A percentile compares a stretch with the other conserved stretches of the same genome.
Evolutionary conservation across 768 basidiomycete species (phyloP).

Genomic region (Suillus sp.): DNA sequence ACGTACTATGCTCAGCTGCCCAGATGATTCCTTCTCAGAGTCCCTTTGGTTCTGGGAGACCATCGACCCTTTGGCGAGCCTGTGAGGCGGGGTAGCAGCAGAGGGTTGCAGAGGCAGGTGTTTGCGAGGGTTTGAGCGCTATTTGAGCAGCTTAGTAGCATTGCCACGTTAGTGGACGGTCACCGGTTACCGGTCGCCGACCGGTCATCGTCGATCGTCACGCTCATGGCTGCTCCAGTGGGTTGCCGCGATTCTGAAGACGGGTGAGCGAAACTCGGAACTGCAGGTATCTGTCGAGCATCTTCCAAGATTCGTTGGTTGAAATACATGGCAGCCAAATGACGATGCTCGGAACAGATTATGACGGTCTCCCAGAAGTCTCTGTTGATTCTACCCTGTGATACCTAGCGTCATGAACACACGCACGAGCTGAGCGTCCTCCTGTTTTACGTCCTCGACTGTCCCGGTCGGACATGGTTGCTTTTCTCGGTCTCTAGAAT

Average conservation of each 20-base stretch:
- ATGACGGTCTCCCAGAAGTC: neutral
- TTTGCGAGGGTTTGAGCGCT: too few relatives aligned
- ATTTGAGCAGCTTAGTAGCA: too few relatives aligned
- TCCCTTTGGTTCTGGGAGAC: neutral
- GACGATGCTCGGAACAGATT: neutral
- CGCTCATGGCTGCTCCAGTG: too few relatives aligned
- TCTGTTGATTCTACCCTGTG: neutral
- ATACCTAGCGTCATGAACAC: neutral
- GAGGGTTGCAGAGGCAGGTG: too few relatives aligned
- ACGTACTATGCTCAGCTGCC: neutral
- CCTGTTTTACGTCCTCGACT: neutral
- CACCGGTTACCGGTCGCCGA: too few relatives aligned
- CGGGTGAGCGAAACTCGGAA: neutral
- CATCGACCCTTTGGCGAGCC: neutral
- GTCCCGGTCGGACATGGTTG: neutral
- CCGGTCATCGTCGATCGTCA: too few relatives aligned
- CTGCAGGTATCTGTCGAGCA: neutral
- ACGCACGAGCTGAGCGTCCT: neutral
- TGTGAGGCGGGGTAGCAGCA: too few relatives aligned
- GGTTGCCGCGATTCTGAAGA: neutral
- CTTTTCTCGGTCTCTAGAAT: neutral
- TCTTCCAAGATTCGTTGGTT: neutral
- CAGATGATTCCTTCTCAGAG: neutral
- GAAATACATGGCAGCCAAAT: neutral
- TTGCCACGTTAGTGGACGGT: too few relatives aligned